These are phyloP conservation scores for Rhodotorula sp. DNA, from an alignment of 1,284 basidiomycete species.

Conservation along the genomic window DNA sequence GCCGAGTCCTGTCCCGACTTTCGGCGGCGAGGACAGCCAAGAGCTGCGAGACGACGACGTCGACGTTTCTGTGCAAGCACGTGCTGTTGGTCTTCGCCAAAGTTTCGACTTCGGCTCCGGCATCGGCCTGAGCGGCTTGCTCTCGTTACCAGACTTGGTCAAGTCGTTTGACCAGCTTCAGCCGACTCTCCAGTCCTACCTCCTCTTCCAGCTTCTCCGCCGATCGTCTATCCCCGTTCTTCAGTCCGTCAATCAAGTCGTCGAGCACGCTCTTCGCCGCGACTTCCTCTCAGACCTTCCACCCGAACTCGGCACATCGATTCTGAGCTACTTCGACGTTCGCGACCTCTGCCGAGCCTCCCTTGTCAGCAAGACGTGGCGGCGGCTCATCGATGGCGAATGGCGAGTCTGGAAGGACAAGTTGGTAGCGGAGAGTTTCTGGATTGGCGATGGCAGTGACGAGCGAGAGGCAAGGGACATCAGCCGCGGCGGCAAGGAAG, in stretches of 20 bases:
- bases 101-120: conserved; percentile 30
- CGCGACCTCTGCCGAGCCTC: conserved; percentile 73
- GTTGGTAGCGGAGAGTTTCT: conserved; percentile 70
- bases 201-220: conserved; percentile 75
- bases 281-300: conserved; percentile 83
- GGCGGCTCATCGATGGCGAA: conserved; percentile 76
- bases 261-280: conserved; percentile 77
- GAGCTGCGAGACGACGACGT: conserved; percentile 13
- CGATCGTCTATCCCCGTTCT: conserved; percentile 79
- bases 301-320: conserved; percentile 74
- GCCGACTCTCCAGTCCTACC: conserved; percentile 72
- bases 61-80: not conserved
- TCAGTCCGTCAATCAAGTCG: conserved; percentile 73
- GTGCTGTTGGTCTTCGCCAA: not conserved
- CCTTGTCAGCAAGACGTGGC: conserved; percentile 75
- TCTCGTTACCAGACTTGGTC: conserved; percentile 72
- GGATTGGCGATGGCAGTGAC: conserved; percentile 72
- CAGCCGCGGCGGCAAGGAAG: conserved; percentile 26
- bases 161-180: conserved; percentile 70
- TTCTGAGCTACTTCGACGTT: conserved; percentile 73
- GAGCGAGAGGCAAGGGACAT: conserved; percentile 40
- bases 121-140: conserved; percentile 61
- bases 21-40: conserved; percentile 24
- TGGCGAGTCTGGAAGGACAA: conserved; percentile 78
- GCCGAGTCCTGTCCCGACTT: conserved; percentile 35